A percentile compares a stretch with the other conserved stretches of the same genome.
Conservation (phyloP, 495 filamentous ascomycete species). For the Xylaria nigripes region DNA sequence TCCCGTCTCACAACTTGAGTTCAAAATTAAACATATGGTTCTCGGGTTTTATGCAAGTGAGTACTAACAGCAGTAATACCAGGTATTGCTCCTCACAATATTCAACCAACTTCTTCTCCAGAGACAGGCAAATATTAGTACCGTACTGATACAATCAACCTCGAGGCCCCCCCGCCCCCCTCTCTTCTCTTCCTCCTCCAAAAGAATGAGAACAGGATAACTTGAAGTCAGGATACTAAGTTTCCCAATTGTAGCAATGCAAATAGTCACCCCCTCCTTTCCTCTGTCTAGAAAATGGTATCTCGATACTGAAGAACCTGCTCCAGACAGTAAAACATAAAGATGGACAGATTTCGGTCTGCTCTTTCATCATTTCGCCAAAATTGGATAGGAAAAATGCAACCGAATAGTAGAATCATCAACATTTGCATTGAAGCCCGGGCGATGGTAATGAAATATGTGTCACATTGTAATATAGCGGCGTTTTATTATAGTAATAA, state of each 20-base stretch:
- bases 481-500: conserved; percentile 17
- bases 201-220: background rate
- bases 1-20: background rate
- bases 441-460: background rate
- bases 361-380: background rate
- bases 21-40: background rate
- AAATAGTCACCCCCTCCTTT: background rate
- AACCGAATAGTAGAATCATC: conserved; percentile 15
- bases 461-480: conserved; percentile 1
- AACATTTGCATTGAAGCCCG: conserved; percentile 14
- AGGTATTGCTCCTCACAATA: background rate
- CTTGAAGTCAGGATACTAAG: background rate
- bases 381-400: conserved; percentile 4
- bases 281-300: conserved; percentile 4
- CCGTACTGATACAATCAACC: conserved; percentile 5
- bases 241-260: background rate
- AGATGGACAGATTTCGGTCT: background rate
- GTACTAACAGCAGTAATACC: background rate
- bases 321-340: background rate
- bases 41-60: background rate
- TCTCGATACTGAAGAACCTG: background rate
- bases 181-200: too few relatives aligned
- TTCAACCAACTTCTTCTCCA: background rate
- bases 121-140: background rate
- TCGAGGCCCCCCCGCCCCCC: background rate